Percentiles rank a stretch among this genome's conserved stretches.
Conservation (phyloP, 1,284 basidiomycete genomes). For the Ganoderma sinense region DNA sequence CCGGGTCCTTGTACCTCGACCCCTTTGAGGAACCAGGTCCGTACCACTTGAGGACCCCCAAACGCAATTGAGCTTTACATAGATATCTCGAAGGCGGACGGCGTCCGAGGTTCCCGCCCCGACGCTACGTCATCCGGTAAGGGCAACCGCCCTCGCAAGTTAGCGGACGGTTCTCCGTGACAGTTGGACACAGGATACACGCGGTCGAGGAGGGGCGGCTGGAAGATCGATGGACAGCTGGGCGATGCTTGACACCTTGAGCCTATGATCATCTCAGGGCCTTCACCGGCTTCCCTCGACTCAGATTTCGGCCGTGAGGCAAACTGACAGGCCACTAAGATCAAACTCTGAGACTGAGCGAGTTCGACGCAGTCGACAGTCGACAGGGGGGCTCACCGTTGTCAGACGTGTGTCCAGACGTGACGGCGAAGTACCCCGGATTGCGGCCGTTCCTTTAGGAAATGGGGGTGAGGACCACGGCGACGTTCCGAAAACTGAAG, state of each 20-base stretch:
- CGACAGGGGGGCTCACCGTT: not conserved
- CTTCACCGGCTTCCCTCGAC: not conserved
- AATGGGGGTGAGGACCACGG: not conserved
- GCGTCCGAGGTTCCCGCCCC: not conserved
- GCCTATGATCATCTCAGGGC: not conserved
- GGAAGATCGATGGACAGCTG: not conserved
- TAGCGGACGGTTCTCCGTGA: conserved; percentile 23
- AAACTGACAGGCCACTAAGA: conserved; percentile 6
- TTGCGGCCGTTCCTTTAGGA: not conserved
- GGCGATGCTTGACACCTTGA: not conserved
- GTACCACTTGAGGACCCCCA: not conserved
- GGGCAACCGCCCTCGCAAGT: conserved; percentile 2
- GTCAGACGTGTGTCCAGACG: not conserved
- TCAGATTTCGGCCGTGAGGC: conserved; percentile 7
- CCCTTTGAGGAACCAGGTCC: not conserved
- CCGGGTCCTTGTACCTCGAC: not conserved
- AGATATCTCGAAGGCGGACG: not conserved
- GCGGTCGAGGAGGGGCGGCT: not conserved
- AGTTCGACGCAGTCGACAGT: conserved; percentile 1
- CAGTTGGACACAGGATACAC: conserved; percentile 15
- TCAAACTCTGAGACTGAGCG: not conserved
- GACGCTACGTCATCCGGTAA: conserved; percentile 24
- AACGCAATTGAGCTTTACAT: not conserved
- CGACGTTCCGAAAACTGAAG: not conserved
- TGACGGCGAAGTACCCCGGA: not conserved